phyloP scores from a whole-genome alignment of 495 filamentous ascomycete species.

The Penicillium waksmanii region DNA sequence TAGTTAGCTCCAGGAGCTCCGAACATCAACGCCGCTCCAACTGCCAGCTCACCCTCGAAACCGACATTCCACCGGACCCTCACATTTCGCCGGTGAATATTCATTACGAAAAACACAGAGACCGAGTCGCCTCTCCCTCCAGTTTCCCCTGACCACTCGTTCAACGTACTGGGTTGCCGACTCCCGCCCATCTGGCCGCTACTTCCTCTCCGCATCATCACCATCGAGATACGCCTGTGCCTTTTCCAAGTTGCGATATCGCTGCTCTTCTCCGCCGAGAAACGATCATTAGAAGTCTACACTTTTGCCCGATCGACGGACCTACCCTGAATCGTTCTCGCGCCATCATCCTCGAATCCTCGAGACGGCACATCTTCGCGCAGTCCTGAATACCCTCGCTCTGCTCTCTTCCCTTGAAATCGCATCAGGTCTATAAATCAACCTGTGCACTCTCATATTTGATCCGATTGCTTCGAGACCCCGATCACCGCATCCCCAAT shows the following conservation, averaged over 20 bases:
- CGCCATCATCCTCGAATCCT: too few species aligned
- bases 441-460: neutral
- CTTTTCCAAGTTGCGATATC: neutral
- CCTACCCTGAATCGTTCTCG: too few species aligned
- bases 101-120: neutral
- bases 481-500: too few species aligned
- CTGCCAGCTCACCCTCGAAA: conserved; percentile 11
- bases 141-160: neutral
- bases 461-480: neutral
- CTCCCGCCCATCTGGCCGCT: conserved; percentile 1
- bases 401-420: too few species aligned
- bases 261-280: neutral
- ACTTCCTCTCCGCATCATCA: conserved; percentile 2
- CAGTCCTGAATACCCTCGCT: too few species aligned
- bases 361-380: too few species aligned
- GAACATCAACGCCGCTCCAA: conserved; percentile 28
- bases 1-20: conserved; percentile 40
- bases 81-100: neutral
- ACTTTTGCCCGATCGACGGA: too few species aligned
- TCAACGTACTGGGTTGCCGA: neutral
- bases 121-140: neutral
- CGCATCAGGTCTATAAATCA: neutral
- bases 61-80: neutral
- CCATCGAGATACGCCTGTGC: neutral
- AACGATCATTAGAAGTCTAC: neutral